Conservation (phyloP, 352 stramenopile species). For the Globisporangium canariense region DNA sequence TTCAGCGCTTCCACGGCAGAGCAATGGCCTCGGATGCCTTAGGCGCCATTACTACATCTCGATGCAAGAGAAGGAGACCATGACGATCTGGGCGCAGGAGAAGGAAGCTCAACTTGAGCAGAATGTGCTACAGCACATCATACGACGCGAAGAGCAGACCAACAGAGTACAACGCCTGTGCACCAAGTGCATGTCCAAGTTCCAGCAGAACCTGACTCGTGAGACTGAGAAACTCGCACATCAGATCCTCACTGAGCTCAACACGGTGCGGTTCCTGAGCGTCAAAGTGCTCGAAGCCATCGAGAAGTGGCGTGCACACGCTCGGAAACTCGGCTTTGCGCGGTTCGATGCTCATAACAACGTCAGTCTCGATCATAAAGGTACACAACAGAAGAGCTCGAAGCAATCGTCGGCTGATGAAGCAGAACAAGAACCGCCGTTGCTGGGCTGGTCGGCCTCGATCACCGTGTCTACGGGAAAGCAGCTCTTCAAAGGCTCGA, state of each 20-base stretch:
- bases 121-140: slow-evolving; percentile 46
- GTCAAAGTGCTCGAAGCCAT: slow-evolving; percentile 72
- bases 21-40: slow-evolving; percentile 48
- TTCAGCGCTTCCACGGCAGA: slow-evolving; percentile 12
- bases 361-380: neutral
- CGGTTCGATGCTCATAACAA: slow-evolving; percentile 25
- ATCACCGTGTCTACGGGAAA: slow-evolving; percentile 67
- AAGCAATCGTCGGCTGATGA: neutral
- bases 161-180: slow-evolving; percentile 31
- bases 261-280: slow-evolving; percentile 53
- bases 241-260: slow-evolving; percentile 49
- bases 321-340: slow-evolving; percentile 46
- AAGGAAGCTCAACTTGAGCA: slow-evolving; percentile 70
- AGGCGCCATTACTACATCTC: slow-evolving; percentile 80
- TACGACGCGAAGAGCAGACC: slow-evolving; percentile 60
- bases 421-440: slow-evolving; percentile 20
- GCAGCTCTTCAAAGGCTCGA: slow-evolving; percentile 67
- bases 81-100: slow-evolving; percentile 58
- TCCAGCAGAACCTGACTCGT: slow-evolving; percentile 52
- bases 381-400: neutral
- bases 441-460: slow-evolving; percentile 61
- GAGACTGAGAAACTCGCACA: slow-evolving; percentile 36
- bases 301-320: slow-evolving; percentile 52
- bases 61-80: slow-evolving; percentile 45
- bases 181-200: slow-evolving; percentile 58